These are phyloP conservation scores for Chlamydomonas schloesseri DNA, from an alignment of 139 green algal species.

Conservation along the genomic window DNA sequence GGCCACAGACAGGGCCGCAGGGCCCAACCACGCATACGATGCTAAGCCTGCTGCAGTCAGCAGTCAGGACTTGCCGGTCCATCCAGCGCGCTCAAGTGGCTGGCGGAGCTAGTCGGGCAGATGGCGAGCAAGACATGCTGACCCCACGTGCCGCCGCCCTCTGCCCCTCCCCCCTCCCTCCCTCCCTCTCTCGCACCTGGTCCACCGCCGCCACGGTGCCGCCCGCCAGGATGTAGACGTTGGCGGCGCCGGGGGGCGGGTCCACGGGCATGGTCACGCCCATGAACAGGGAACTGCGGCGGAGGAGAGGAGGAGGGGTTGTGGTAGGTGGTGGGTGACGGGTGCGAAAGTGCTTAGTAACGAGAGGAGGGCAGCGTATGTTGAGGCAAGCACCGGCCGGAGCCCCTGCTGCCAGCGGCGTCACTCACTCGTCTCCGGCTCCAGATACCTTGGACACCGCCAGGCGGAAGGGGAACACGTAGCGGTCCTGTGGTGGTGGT, in stretches of 20 bases:
- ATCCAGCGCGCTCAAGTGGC: too few relatives aligned
- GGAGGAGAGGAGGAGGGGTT: neutral
- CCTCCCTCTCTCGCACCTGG: conserved; percentile 6
- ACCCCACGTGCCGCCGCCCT: too few relatives aligned
- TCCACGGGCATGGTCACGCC: conserved; percentile 41
- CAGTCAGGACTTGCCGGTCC: too few relatives aligned
- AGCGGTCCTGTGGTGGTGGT: conserved; percentile 22
- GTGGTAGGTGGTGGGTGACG: neutral
- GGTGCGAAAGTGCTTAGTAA: too few relatives aligned
- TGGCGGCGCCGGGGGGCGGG: neutral
- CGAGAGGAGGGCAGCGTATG: too few relatives aligned
- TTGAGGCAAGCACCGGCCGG: too few relatives aligned
- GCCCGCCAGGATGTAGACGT: conserved; percentile 36
- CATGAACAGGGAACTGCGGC: conserved; percentile 51
- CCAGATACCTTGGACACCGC: conserved; percentile 47
- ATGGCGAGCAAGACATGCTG: too few relatives aligned
- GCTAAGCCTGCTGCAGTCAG: too few relatives aligned
- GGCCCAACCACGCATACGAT: too few relatives aligned
- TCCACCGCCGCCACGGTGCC: conserved; percentile 28
- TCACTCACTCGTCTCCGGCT: conserved; percentile 29
- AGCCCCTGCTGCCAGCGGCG: neutral
- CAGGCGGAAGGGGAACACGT: conserved; percentile 56
- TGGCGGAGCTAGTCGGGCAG: too few relatives aligned
- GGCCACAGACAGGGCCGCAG: too few relatives aligned
- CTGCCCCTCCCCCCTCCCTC: too few relatives aligned